A percentile compares a stretch with the other conserved stretches of the same genome.
These are phyloP conservation scores for Cercospora zeina DNA, from an alignment of 2,329 filamentous ascomycete species.

Conservation along the genomic window DNA sequence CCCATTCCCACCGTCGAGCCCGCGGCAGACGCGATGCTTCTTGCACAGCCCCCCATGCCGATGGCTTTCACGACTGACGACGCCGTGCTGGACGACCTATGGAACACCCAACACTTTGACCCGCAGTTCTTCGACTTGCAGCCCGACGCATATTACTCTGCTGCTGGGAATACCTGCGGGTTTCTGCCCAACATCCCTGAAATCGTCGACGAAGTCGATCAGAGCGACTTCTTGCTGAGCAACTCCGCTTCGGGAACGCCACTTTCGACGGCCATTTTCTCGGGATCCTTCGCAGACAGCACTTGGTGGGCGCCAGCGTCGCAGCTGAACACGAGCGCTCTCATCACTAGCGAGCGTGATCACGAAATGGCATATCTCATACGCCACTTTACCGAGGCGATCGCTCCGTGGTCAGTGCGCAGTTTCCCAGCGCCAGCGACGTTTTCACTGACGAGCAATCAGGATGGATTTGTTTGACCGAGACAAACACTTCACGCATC, in stretches of 20 bases:
- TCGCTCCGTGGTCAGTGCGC: conserved; percentile 54
- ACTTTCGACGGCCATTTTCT: conserved; percentile 26
- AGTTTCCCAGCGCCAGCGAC: not conserved
- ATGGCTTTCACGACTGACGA: conserved; percentile 26
- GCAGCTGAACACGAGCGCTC: conserved; percentile 38
- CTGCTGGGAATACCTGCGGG: conserved; percentile 38
- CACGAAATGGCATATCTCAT: conserved; percentile 62
- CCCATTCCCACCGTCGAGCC: conserved; percentile 17
- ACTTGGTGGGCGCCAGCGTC: conserved; percentile 37
- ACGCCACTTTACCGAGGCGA: conserved; percentile 60
- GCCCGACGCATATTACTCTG: conserved; percentile 36
- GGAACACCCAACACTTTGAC: conserved; percentile 34
- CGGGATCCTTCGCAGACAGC: conserved; percentile 29
- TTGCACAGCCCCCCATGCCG: conserved; percentile 21
- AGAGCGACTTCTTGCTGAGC: conserved; percentile 27
- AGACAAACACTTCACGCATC: conserved; percentile 60
- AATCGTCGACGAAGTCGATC: conserved; percentile 40
- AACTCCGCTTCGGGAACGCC: conserved; percentile 31
- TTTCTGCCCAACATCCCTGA: conserved; percentile 38
- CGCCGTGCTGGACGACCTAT: conserved; percentile 28
- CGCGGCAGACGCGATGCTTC: conserved; percentile 22
- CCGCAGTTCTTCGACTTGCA: conserved; percentile 39
- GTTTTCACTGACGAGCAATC: not conserved
- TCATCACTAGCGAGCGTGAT: conserved; percentile 45
- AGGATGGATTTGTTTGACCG: conserved; percentile 57